These are phyloP conservation scores for Chytridium lagenaria DNA, from an alignment of 371 early-diverging fungal species.

Conservation along the genomic window DNA sequence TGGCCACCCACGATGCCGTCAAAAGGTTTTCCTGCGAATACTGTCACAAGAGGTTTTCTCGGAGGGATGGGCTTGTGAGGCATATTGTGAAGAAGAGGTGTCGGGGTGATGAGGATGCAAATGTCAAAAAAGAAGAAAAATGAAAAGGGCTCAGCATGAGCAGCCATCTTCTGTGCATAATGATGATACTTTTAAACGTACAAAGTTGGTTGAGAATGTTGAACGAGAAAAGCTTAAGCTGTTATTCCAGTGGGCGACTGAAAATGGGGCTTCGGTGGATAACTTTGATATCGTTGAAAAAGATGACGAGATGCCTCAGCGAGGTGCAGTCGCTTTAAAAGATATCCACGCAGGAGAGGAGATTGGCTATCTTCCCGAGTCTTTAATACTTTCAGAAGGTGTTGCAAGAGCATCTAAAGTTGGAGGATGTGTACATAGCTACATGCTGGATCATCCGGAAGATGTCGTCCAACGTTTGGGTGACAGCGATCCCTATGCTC, in stretches of 20 bases:
- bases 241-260: slow-evolving; percentile 18
- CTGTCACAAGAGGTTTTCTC: slow-evolving; percentile 35
- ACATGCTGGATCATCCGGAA: slow-evolving; percentile 20
- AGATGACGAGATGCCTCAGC: background rate
- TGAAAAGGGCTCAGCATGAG: background rate
- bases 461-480: background rate
- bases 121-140: background rate
- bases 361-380: slow-evolving; percentile 32
- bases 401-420: slow-evolving; percentile 26
- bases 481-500: slow-evolving; percentile 40
- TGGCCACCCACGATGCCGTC: slow-evolving; percentile 11
- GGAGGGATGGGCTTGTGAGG: slow-evolving; percentile 36
- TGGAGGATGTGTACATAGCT: slow-evolving; percentile 16
- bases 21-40: slow-evolving; percentile 17
- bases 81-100: slow-evolving; percentile 24
- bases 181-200: no score
- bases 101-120: background rate
- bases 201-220: background rate
- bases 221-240: background rate
- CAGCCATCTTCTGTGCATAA: no score
- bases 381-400: slow-evolving; percentile 38
- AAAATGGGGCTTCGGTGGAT: slow-evolving; percentile 15
- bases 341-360: slow-evolving; percentile 19
- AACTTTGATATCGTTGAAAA: slow-evolving; percentile 8
- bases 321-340: slow-evolving; percentile 10